Conservation (phyloP, 306 rosid genomes). For the Datisca glomerata region DNA sequence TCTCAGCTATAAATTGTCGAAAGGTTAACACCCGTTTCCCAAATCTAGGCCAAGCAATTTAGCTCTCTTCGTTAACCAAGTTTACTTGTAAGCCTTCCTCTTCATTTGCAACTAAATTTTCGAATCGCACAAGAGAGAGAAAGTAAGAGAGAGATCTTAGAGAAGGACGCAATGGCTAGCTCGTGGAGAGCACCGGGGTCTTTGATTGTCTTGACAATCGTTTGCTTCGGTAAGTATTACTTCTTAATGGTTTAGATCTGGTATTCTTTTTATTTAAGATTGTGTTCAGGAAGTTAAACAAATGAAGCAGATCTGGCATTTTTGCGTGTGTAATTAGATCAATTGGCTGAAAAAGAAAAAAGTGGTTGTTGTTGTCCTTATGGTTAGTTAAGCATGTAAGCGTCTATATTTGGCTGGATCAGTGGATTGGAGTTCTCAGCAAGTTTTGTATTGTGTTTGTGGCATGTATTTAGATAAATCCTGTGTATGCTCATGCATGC, state of each 20-base stretch:
- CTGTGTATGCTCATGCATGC: no score
- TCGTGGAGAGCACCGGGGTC: conserved; percentile 56
- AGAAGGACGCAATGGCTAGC: conserved; percentile 40
- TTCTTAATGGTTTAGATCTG: conserved; percentile 29
- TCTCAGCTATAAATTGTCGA: not conserved
- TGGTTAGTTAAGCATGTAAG: not conserved
- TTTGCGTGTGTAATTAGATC: no score
- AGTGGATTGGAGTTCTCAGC: not conserved
- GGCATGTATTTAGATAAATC: no score
- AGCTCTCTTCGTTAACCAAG: conserved; percentile 1
- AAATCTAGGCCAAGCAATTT: not conserved
- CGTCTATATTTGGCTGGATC: not conserved
- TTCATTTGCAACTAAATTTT: not conserved
- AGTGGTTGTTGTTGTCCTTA: not conserved
- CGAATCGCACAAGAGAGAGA: conserved; percentile 9
- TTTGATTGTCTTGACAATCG: conserved; percentile 49
- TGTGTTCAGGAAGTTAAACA: not conserved
- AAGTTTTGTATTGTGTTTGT: no score
- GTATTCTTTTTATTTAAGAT: not conserved
- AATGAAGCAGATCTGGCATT: conserved; percentile 24
- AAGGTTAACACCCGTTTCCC: not conserved
- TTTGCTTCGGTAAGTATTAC: conserved; percentile 40
- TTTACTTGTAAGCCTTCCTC: not conserved
- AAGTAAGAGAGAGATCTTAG: conserved; percentile 1
- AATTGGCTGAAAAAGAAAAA: no score